These are phyloP conservation scores for Phoma sp. DNA, from an alignment of 2,329 filamentous ascomycete species.

Conservation along the genomic window DNA sequence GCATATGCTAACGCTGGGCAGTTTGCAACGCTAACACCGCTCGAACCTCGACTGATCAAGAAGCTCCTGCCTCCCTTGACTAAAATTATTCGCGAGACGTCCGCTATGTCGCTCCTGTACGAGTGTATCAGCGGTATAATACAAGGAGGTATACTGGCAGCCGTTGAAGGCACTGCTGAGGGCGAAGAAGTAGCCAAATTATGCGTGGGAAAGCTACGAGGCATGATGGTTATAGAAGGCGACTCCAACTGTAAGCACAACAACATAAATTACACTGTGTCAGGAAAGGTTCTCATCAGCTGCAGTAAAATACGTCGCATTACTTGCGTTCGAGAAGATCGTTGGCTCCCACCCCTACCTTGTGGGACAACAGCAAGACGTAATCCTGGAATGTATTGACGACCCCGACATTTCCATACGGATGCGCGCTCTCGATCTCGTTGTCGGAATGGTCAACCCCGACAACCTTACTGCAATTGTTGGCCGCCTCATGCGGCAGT, in stretches of 20 bases:
- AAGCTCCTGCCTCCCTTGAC: slow-evolving; percentile 91
- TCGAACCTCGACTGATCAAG: slow-evolving; percentile 88
- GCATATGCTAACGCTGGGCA: slow-evolving; percentile 47
- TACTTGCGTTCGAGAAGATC: slow-evolving; percentile 95
- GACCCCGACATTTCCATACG: slow-evolving; percentile 95
- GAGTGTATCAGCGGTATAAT: slow-evolving; percentile 99
- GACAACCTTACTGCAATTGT: slow-evolving; percentile 87
- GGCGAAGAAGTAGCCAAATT: slow-evolving; percentile 90
- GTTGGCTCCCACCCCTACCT: slow-evolving; percentile 85
- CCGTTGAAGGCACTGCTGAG: slow-evolving; percentile 77
- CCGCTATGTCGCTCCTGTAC: slow-evolving; percentile 96
- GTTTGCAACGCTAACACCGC: slow-evolving; percentile 92
- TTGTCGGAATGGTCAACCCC: slow-evolving; percentile 89
- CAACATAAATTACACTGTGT: slow-evolving; percentile 15
- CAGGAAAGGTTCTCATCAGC: background rate
- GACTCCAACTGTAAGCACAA: slow-evolving; percentile 81
- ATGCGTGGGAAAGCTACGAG: slow-evolving; percentile 89
- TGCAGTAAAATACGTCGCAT: slow-evolving; percentile 92
- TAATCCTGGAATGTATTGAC: slow-evolving; percentile 95
- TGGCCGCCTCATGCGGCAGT: slow-evolving; percentile 83
- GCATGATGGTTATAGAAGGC: slow-evolving; percentile 91
- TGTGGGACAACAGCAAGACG: slow-evolving; percentile 91
- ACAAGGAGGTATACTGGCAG: slow-evolving; percentile 90
- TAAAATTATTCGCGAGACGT: slow-evolving; percentile 90
- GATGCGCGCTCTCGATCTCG: slow-evolving; percentile 87